Evolutionary conservation across 371 early-diverging fungal genomes (phyloP).

Genomic region (Lichtheimia ornata): DNA sequence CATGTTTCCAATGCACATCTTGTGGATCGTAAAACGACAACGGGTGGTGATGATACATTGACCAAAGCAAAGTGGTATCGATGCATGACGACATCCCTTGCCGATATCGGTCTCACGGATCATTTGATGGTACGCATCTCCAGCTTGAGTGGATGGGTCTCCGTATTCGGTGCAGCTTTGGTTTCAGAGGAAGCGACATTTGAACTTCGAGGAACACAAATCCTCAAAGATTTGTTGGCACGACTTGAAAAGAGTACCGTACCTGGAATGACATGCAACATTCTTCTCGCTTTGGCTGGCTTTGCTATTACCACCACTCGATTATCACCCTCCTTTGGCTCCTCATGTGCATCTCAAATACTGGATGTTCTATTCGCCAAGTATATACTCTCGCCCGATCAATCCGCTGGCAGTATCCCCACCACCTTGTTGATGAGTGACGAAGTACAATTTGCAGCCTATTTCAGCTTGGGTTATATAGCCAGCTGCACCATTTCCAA

Average conservation of each 20-base stretch:
- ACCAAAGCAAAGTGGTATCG: slow-evolving; percentile 49
- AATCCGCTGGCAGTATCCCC: slow-evolving; percentile 13
- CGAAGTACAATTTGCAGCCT: slow-evolving; percentile 62
- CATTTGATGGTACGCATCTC: slow-evolving; percentile 56
- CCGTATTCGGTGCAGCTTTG: slow-evolving; percentile 41
- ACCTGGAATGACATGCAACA: slow-evolving; percentile 58
- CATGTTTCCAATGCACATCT: slow-evolving; percentile 15
- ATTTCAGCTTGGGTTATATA: slow-evolving; percentile 50
- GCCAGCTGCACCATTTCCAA: slow-evolving; percentile 48
- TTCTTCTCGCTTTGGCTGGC: slow-evolving; percentile 55
- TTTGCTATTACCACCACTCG: slow-evolving; percentile 20
- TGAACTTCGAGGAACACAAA: slow-evolving; percentile 24
- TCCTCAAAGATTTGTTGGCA: slow-evolving; percentile 46
- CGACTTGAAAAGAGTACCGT: slow-evolving; percentile 55
- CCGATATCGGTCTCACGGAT: slow-evolving; percentile 56
- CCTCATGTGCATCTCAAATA: slow-evolving; percentile 27
- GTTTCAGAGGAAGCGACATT: slow-evolving; percentile 19
- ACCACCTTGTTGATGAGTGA: slow-evolving; percentile 48
- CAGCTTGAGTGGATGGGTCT: slow-evolving; percentile 47
- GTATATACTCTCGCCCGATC: slow-evolving; percentile 20
- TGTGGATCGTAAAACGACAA: slow-evolving; percentile 1
- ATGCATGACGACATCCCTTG: slow-evolving; percentile 51
- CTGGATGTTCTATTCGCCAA: slow-evolving; percentile 28
- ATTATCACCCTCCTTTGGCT: slow-evolving; percentile 30
- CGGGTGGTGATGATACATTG: slow-evolving; percentile 19